A percentile compares a stretch with the other conserved stretches of the same genome.
Conservation (phyloP, 768 basidiomycete genomes). For the Imleria badia region DNA sequence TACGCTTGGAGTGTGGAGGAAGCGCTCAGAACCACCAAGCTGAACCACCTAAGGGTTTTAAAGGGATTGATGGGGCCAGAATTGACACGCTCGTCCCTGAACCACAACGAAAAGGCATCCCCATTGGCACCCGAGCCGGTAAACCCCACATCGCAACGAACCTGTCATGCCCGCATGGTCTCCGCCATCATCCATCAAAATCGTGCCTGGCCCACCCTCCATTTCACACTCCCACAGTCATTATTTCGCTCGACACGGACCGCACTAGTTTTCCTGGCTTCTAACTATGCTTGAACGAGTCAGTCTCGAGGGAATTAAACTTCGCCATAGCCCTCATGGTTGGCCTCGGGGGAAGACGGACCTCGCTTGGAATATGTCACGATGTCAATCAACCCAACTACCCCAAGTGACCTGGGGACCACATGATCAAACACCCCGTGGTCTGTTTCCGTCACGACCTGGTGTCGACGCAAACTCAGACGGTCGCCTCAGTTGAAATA, state of each 20-base stretch:
- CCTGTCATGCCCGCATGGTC: conserved; percentile 16
- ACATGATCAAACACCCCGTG: neutral
- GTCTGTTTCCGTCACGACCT: neutral
- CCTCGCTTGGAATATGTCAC: neutral
- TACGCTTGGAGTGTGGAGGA: neutral
- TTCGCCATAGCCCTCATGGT: no score
- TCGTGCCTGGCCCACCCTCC: conserved; percentile 7
- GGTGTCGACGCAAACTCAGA: neutral
- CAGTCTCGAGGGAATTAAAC: no score
- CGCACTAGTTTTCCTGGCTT: no score
- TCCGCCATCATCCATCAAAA: neutral
- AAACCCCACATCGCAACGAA: no score
- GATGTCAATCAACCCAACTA: neutral
- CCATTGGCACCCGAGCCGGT: no score
- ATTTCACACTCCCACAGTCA: neutral
- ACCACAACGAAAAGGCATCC: no score
- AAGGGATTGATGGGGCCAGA: neutral
- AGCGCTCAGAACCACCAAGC: conserved; percentile 4
- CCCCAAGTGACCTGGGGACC: no score
- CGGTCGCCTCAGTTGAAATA: neutral
- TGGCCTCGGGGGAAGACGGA: no score
- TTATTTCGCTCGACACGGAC: neutral
- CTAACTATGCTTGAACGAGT: no score
- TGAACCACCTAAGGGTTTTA: neutral
- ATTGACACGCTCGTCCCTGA: conserved; percentile 1